Conservation (phyloP, 2,329 filamentous ascomycete genomes). For the Aspergillus sp. region DNA sequence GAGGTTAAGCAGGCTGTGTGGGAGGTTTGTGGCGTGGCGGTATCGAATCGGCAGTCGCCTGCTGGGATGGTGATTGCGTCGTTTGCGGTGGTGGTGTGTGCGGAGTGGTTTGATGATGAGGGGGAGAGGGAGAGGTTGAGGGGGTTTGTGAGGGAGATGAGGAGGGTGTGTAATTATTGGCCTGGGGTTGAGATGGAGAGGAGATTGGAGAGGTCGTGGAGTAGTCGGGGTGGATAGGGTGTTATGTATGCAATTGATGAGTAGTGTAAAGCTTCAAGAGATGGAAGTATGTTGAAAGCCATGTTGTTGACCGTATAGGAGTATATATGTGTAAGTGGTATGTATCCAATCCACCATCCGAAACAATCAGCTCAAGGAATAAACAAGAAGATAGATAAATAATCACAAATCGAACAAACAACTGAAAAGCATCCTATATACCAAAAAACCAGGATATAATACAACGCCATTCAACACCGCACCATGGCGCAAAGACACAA, state of each 20-base stretch:
- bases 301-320: background rate
- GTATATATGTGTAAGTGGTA: background rate
- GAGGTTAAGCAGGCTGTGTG: constrained; percentile 33
- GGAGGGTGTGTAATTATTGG: background rate
- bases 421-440: background rate
- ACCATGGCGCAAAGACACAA: background rate
- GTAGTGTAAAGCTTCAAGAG: background rate
- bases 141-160: background rate
- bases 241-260: background rate
- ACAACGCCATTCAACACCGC: constrained; percentile 3
- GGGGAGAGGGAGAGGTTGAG: background rate
- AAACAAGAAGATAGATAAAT: background rate
- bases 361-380: background rate
- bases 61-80: constrained; percentile 16
- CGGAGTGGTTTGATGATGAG: background rate
- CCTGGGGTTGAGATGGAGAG: background rate
- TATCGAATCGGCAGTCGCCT: constrained; percentile 23
- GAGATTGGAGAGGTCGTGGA: background rate
- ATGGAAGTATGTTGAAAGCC: background rate
- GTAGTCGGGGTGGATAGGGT: background rate
- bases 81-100: background rate
- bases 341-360: background rate
- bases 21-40: constrained; percentile 23
- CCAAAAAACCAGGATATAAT: background rate
- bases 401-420: background rate